Conservation (phyloP, 176 grass and related monocot species). For the Canna indica region DNA sequence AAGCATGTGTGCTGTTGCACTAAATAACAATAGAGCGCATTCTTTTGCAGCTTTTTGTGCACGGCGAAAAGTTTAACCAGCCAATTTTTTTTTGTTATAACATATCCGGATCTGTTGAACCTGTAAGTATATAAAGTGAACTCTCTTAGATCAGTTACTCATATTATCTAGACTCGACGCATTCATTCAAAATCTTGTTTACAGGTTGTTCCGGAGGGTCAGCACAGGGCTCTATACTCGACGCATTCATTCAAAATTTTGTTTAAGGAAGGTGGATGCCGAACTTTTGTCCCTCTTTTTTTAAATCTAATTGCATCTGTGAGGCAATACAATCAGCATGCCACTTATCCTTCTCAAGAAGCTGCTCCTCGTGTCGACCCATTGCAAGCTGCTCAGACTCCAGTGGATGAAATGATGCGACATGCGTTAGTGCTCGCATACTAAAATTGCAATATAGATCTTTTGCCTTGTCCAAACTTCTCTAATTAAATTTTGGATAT, state of each 20-base stretch:
- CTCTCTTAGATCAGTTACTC: neutral
- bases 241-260: conserved; percentile 98
- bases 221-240: conserved; percentile 74
- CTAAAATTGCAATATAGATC: neutral
- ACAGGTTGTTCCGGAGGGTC: conserved; percentile 72
- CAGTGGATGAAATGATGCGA: conserved; percentile 91
- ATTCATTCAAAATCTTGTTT: neutral
- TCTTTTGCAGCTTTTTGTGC: conserved; percentile 58
- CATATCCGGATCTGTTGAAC: conserved; percentile 84
- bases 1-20: too few relatives aligned
- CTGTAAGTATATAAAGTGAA: conserved; percentile 49
- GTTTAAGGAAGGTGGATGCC: conserved; percentile 95
- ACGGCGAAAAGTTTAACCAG: conserved; percentile 86
- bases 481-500: neutral
- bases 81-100: conserved; percentile 97
- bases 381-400: conserved; percentile 77
- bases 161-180: too few relatives aligned
- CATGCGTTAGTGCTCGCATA: conserved; percentile 51
- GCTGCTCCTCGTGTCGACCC: conserved; percentile 48
- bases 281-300: conserved; percentile 92
- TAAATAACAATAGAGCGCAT: neutral
- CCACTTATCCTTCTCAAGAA: conserved; percentile 30
- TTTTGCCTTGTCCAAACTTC: neutral
- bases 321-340: conserved; percentile 66
- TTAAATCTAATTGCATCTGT: conserved; percentile 74